phyloP scores from a whole-genome alignment of 768 basidiomycete species.

The Pleurotus pulmonarius region DNA sequence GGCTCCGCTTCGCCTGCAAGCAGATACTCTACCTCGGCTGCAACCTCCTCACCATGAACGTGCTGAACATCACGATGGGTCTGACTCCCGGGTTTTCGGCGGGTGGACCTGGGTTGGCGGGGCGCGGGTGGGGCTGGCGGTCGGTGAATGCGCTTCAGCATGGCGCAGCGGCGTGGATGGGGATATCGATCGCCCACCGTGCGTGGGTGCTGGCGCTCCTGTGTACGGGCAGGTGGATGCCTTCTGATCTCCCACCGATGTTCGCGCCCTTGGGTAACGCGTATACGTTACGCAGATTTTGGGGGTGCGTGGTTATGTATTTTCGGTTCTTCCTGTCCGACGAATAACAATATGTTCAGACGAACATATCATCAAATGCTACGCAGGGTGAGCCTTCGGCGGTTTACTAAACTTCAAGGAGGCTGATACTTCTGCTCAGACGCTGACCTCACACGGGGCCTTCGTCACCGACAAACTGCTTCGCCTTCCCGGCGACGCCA shows the following conservation, averaged over 20 bases:
- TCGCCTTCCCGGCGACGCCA: conserved; percentile 9
- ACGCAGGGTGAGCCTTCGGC: too few relatives aligned
- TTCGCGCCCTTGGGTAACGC: conserved; percentile 23
- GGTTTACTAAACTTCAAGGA: too few relatives aligned
- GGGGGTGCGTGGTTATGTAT: conserved; percentile 22
- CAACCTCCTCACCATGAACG: background rate
- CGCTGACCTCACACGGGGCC: background rate
- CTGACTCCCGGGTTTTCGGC: background rate
- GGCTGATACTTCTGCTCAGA: conserved; percentile 12
- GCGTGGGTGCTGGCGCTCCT: background rate
- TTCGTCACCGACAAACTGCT: background rate
- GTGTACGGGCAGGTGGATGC: conserved; percentile 3
- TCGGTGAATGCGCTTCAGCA: background rate
- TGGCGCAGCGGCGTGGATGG: background rate
- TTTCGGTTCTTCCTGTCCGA: background rate
- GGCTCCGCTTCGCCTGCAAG: background rate
- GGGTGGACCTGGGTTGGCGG: background rate
- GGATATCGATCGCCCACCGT: background rate
- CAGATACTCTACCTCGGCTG: background rate
- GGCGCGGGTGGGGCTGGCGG: background rate
- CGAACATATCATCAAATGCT: conserved; percentile 28
- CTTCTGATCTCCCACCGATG: conserved; percentile 23
- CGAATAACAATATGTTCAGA: conserved; percentile 15
- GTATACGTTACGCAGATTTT: conserved; percentile 27
- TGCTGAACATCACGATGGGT: background rate